phyloP scores from a whole-genome alignment of 805 yeast genomes.

The Kluyveromyces siamensis region DNA sequence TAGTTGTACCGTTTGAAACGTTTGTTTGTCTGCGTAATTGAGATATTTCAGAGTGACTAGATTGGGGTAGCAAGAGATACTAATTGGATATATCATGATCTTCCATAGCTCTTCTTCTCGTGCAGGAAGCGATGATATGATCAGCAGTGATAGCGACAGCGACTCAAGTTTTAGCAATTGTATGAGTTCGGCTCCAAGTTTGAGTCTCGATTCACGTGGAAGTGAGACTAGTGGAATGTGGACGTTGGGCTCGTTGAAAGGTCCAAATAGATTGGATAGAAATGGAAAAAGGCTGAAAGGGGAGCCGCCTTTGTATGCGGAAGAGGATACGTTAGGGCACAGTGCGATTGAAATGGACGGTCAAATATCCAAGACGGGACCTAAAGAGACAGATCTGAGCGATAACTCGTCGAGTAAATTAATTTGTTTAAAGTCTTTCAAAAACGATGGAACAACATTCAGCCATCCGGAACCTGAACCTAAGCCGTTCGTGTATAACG shows the following conservation, averaged over 20 bases:
- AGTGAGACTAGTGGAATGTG: not conserved
- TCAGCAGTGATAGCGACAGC: not conserved
- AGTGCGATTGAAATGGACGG: not conserved
- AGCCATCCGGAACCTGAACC: not conserved
- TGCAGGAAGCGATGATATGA: not conserved
- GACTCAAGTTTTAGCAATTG: not conserved
- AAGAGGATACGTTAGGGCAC: not conserved
- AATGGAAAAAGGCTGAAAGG: not conserved
- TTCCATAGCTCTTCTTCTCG: not conserved
- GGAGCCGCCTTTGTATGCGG: not conserved
- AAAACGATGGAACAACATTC: conserved; percentile 2
- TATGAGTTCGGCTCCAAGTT: not conserved
- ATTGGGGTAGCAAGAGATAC: no score
- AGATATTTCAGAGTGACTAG: no score
- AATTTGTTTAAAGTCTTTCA: conserved; percentile 1
- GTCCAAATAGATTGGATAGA: not conserved
- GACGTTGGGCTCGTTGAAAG: not conserved
- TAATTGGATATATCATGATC: not conserved
- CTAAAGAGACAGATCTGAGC: not conserved
- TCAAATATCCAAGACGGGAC: not conserved
- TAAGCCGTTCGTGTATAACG: conserved; percentile 6
- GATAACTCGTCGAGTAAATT: not conserved
- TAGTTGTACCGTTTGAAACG: no score
- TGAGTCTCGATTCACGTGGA: not conserved
- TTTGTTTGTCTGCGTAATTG: no score